phyloP scores from a whole-genome alignment of 2,329 filamentous ascomycete genomes.

The Hypocrella siamensis region DNA sequence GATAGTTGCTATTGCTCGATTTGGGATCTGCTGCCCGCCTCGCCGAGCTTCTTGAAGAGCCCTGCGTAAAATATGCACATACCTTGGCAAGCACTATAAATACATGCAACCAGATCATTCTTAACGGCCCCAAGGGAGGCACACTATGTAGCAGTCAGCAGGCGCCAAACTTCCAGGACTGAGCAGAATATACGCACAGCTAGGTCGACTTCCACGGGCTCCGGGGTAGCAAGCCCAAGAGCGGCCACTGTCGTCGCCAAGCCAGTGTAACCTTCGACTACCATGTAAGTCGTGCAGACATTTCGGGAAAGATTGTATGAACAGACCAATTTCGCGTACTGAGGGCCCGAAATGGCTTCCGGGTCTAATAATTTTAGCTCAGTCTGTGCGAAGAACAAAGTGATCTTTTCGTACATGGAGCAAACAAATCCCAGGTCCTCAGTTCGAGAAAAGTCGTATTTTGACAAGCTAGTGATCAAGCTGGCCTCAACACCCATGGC shows the following conservation, averaged over 20 bases:
- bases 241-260: slow-evolving; percentile 50
- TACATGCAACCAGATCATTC: slow-evolving; percentile 42
- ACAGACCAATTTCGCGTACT: slow-evolving; percentile 15
- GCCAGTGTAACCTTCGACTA: slow-evolving; percentile 49
- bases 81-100: slow-evolving; percentile 42
- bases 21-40: background rate
- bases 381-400: too few relatives aligned
- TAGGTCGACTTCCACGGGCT: slow-evolving; percentile 53
- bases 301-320: slow-evolving; percentile 4
- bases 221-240: slow-evolving; percentile 42
- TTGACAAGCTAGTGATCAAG: slow-evolving; percentile 51
- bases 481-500: slow-evolving; percentile 49
- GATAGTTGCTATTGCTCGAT: too few relatives aligned
- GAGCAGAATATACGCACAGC: slow-evolving; percentile 31
- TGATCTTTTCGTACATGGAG: slow-evolving; percentile 45
- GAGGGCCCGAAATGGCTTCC: slow-evolving; percentile 17
- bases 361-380: slow-evolving; percentile 16
- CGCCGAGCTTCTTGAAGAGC: too few relatives aligned
- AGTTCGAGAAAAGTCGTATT: slow-evolving; percentile 73
- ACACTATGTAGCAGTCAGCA: slow-evolving; percentile 27
- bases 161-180: background rate
- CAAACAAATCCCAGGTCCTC: slow-evolving; percentile 65
- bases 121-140: slow-evolving; percentile 72
- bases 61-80: slow-evolving; percentile 4
- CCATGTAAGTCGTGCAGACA: background rate